Conservation (phyloP, 1,284 basidiomycete species). For the Microbotryum violaceum region DNA sequence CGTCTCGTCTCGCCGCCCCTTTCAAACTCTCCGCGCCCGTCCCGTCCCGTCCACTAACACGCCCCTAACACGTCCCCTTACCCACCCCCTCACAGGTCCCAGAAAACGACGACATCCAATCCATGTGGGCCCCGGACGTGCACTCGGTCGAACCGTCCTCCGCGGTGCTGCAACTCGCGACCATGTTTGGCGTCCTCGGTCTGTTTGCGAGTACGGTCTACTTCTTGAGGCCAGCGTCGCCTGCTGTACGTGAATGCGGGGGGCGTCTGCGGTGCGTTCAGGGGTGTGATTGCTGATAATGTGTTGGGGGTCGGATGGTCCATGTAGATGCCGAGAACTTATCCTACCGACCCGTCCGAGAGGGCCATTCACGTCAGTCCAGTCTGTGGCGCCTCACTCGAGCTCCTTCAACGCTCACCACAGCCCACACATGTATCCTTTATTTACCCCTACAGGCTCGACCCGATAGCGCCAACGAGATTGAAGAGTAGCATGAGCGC, state of each 20-base stretch:
- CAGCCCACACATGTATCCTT: neutral
- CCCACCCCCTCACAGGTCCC: constrained; percentile 24
- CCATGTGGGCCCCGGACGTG: constrained; percentile 37
- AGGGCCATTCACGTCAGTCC: no score
- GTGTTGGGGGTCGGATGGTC: constrained; percentile 9
- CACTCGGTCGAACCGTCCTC: constrained; percentile 34
- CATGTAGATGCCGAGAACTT: no score
- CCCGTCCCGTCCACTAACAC: no score
- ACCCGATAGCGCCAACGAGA: constrained; percentile 6
- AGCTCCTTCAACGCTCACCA: no score
- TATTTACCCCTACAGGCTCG: neutral
- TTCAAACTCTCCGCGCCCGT: no score
- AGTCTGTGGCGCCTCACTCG: no score
- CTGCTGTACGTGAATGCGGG: constrained; percentile 19
- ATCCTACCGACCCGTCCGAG: no score
- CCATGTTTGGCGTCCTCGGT: constrained; percentile 28
- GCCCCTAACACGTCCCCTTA: no score
- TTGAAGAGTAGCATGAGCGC: constrained; percentile 1
- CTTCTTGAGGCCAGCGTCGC: constrained; percentile 19
- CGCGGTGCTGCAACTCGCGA: constrained; percentile 31
- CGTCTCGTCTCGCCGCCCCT: no score
- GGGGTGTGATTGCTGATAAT: no score
- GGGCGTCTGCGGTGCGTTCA: neutral
- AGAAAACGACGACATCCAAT: constrained; percentile 36
- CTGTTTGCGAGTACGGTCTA: constrained; percentile 28